Conservation (phyloP, 2,329 filamentous ascomycete species). For the Ascochyta koolunga region DNA sequence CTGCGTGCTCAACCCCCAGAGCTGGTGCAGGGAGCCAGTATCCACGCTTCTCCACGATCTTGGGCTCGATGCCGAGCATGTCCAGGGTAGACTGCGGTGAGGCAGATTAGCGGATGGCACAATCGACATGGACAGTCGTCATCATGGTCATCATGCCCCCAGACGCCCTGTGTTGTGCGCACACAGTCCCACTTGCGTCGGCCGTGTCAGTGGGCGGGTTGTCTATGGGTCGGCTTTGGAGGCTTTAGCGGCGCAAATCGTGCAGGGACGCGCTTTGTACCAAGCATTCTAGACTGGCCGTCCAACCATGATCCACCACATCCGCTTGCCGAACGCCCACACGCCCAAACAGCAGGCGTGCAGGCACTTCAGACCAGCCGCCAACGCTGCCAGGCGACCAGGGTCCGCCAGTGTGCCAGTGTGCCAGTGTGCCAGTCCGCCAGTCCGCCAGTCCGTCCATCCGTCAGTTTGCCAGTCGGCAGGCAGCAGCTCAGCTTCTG, state of each 20-base stretch:
- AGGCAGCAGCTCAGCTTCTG: too few relatives aligned
- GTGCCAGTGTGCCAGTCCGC: too few relatives aligned
- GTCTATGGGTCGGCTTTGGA: neutral
- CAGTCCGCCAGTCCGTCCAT: too few relatives aligned
- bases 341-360: neutral
- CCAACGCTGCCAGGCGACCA: neutral
- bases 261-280: constrained; percentile 1
- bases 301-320: constrained; percentile 9
- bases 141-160: constrained; percentile 6
- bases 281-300: constrained; percentile 19
- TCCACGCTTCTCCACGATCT: constrained; percentile 15
- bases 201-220: constrained; percentile 3
- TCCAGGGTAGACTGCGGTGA: constrained; percentile 13
- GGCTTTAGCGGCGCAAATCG: constrained; percentile 8
- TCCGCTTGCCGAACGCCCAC: constrained; percentile 13
- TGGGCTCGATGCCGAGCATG: constrained; percentile 9
- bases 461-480: too few relatives aligned
- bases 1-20: neutral
- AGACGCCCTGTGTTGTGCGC: constrained; percentile 5
- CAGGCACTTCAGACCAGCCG: neutral
- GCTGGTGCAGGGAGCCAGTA: neutral
- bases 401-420: too few relatives aligned
- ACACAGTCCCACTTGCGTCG: constrained; percentile 6
- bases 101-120: constrained; percentile 5
- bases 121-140: constrained; percentile 8